Base-by-base conservation (phyloP, 768 basidiomycete genomes). In the Termitomyces sp. region DNA sequence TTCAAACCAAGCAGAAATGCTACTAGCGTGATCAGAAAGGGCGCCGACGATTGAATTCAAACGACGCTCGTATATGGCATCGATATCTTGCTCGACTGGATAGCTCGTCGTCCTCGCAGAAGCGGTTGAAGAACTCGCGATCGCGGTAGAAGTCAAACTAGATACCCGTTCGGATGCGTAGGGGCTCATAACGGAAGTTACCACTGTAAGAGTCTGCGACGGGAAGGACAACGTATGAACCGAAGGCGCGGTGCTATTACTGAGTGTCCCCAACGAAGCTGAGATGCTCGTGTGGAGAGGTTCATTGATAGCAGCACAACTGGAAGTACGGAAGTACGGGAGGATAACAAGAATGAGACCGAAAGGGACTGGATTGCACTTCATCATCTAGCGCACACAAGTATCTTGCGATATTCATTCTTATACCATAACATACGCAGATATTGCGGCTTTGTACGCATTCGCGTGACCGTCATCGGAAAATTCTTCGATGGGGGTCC, bases 21-120 rank as follows among this genome's bases (percentile, higher is more conserved):
- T 65, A n/a, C 58, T 65, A 1, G 76, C 70, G 7, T 35, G 28
- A 42, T 69, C 65, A 13, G 69, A 69, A n/a, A 79, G 68, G 2
- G 71, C 69, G 9, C 75, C 80, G 48, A 84, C 66, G 39, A 84
- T 81, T 22, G 76, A 71, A 24, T 73, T 71, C 4, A 80, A 67
- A n/a, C 82, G 75, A 61, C 80, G 74, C 36, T 73, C 59, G 40
- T 65, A 65, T 28, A 79, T 69, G 18, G 65, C 74, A 15, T 66
- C 64, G 36, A 81, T 71, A 36, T 78, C 77, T 55, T 66, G 60
- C 12, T 67, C 62, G 0, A 68, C 67, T 32, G 65, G 20, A 22
- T 70, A 59, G 44, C 63, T 65, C 7, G 68, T 46, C 5, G 60
- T 49, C 24, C 54, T 38, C 11, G 60, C 49, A 16, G n/a, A 11